These are phyloP conservation scores for Hortaea werneckii DNA, from an alignment of 2,329 filamentous ascomycete genomes.

Conservation along the genomic window DNA sequence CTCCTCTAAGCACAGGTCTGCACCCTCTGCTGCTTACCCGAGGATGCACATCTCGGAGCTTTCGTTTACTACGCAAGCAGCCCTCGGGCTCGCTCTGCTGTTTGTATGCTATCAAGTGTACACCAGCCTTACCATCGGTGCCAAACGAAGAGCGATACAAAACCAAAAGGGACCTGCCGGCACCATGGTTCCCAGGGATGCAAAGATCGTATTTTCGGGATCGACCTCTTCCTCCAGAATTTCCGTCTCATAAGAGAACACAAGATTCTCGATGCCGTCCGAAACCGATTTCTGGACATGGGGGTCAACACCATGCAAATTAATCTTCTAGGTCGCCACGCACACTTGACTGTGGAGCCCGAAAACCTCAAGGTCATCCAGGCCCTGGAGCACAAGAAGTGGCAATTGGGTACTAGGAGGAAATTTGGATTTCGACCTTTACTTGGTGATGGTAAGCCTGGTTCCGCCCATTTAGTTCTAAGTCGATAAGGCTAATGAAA, in stretches of 20 bases:
- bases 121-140: slow-evolving; percentile 25
- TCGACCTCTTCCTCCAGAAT: slow-evolving; percentile 38
- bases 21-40: too few species aligned
- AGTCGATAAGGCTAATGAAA: neutral
- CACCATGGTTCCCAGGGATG: slow-evolving; percentile 37
- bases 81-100: slow-evolving; percentile 21
- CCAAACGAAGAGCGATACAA: slow-evolving; percentile 28
- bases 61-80: slow-evolving; percentile 11
- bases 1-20: too few species aligned
- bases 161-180: slow-evolving; percentile 40
- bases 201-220: slow-evolving; percentile 45
- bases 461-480: neutral
- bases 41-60: slow-evolving; percentile 9
- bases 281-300: slow-evolving; percentile 23
- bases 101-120: slow-evolving; percentile 28
- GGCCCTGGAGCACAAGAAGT: slow-evolving; percentile 38
- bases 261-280: slow-evolving; percentile 26
- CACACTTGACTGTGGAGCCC: slow-evolving; percentile 36
- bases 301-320: slow-evolving; percentile 31
- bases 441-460: slow-evolving; percentile 30
- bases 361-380: slow-evolving; percentile 40
- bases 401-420: slow-evolving; percentile 26
- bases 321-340: slow-evolving; percentile 19
- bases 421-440: slow-evolving; percentile 29
- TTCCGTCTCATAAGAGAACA: slow-evolving; percentile 28